phyloP scores from a whole-genome alignment of 2,329 filamentous ascomycete species.

The Aureobasidium sp. region DNA sequence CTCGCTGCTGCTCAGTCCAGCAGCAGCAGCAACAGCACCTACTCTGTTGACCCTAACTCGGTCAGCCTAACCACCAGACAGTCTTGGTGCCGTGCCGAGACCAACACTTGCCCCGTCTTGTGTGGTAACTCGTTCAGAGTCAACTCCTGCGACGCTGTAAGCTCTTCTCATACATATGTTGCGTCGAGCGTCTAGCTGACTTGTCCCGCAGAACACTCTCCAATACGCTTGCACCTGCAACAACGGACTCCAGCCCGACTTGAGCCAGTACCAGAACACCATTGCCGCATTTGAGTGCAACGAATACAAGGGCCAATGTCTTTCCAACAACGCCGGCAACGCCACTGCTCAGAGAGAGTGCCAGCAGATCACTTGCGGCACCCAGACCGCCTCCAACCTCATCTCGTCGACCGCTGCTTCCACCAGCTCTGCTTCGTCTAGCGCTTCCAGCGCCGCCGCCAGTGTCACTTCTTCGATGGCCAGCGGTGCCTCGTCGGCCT shows the following conservation, averaged over 20 bases:
- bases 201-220: conserved; percentile 36
- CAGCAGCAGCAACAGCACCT: conserved; percentile 24
- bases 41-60: conserved; percentile 36
- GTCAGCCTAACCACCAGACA: conserved; percentile 34
- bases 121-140: conserved; percentile 41
- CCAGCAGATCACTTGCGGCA: conserved; percentile 47
- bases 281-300: conserved; percentile 56
- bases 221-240: conserved; percentile 52
- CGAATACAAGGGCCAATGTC: conserved; percentile 41
- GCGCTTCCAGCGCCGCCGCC: conserved; percentile 23
- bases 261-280: conserved; percentile 50
- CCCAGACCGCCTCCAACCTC: conserved; percentile 36
- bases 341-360: conserved; percentile 38
- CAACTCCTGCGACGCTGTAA: conserved; percentile 54
- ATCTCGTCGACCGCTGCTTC: conserved; percentile 28
- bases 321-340: conserved; percentile 34
- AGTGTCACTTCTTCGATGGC: conserved; percentile 26
- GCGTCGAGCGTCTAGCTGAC: not conserved
- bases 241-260: conserved; percentile 49
- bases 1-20: conserved; percentile 38
- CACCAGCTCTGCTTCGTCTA: conserved; percentile 22
- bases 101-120: conserved; percentile 53
- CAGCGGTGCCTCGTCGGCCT: conserved; percentile 19
- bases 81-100: conserved; percentile 53
- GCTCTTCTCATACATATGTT: conserved; percentile 24